Conservation (phyloP, 1,139 yeast genomes). For the Blastobotrys raffinosifermentans region DNA sequence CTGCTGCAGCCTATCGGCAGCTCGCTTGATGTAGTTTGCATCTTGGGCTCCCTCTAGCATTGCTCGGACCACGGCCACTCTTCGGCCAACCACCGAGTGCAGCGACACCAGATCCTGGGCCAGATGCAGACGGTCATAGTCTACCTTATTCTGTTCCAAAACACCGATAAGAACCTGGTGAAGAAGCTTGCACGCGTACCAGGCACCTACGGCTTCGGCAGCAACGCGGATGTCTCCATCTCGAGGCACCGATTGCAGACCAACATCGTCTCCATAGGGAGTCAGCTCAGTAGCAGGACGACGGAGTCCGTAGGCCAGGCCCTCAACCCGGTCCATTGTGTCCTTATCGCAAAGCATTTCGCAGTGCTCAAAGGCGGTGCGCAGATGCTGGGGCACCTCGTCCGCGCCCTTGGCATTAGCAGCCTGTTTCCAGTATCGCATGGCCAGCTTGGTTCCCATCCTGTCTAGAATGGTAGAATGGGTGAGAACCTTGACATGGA, state of each 20-base stretch:
- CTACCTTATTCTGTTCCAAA: conserved; percentile 18
- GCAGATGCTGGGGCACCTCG: too few relatives aligned
- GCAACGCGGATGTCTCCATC: conserved; percentile 27
- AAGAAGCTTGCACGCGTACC: conserved; percentile 25
- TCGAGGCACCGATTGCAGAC: conserved; percentile 20
- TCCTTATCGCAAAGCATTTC: conserved; percentile 22
- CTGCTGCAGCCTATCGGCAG: conserved; percentile 20
- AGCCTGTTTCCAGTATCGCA: conserved; percentile 10
- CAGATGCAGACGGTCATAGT: conserved; percentile 17
- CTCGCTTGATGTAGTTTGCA: conserved; percentile 19
- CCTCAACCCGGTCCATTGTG: conserved; percentile 21
- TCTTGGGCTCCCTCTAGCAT: conserved; percentile 25
- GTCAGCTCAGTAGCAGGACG: too few relatives aligned
- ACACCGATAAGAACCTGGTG: conserved; percentile 24
- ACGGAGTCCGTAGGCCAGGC: conserved; percentile 22
- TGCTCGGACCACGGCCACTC: conserved; percentile 30
- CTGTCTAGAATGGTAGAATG: conserved; percentile 13
- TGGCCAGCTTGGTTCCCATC: conserved; percentile 8
- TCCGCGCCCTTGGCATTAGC: conserved; percentile 1
- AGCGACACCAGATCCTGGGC: conserved; percentile 29
- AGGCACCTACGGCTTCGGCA: conserved; percentile 29
- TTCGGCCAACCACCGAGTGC: conserved; percentile 25
- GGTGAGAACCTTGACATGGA: conserved; percentile 26
- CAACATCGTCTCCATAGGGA: conserved; percentile 23
- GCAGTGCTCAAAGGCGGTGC: too few relatives aligned